Evolutionary conservation across 768 basidiomycete genomes (phyloP).

Genomic region (Suillus bovinus): DNA sequence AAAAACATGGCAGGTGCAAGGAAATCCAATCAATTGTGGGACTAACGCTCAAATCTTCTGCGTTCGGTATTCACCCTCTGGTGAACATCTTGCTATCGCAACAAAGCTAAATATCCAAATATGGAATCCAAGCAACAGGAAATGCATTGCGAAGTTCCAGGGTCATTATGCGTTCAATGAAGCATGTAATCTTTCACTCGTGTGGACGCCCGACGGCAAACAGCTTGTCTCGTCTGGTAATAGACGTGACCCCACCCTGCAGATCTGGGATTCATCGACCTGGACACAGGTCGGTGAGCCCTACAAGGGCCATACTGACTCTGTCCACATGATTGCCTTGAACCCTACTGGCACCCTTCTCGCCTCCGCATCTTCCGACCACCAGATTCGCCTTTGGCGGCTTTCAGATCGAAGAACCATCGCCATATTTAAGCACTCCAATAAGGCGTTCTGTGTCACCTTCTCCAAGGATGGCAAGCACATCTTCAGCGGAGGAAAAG

Average conservation of each 20-base stretch:
- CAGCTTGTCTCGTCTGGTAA: background rate
- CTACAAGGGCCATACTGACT: background rate
- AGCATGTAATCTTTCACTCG: background rate
- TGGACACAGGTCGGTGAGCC: background rate
- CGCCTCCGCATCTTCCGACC: background rate
- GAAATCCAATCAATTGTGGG: background rate
- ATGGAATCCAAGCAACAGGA: background rate
- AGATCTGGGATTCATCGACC: background rate
- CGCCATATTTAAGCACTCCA: background rate
- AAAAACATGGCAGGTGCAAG: background rate
- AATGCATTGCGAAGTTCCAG: background rate
- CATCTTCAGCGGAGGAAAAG: background rate
- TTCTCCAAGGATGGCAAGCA: background rate
- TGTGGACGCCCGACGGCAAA: background rate
- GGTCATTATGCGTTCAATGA: background rate
- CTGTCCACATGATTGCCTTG: background rate
- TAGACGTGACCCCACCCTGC: accelerated
- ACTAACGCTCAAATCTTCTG: background rate
- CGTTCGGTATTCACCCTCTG: background rate
- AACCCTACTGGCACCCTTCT: background rate
- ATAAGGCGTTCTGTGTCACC: background rate
- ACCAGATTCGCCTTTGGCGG: background rate
- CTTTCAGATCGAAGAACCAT: background rate
- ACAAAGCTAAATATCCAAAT: background rate
- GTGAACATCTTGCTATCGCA: background rate